These are phyloP conservation scores for Gossypium aridum DNA, from an alignment of 441 rosid genomes.

Conservation along the genomic window DNA sequence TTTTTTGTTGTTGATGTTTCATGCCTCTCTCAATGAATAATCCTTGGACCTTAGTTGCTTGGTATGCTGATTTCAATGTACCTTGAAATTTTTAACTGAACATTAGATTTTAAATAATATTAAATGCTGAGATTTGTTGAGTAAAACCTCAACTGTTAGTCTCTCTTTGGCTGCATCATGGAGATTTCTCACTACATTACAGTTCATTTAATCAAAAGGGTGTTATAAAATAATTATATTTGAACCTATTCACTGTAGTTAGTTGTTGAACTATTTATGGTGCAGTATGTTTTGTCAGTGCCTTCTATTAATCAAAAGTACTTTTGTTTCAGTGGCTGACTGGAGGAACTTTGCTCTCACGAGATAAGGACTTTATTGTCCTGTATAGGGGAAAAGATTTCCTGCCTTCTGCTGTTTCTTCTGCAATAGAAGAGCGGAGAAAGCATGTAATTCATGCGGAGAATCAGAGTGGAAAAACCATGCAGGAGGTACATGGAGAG, in stretches of 20 bases:
- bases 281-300: background rate
- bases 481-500: conserved; percentile 21
- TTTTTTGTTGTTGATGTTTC: too few relatives aligned
- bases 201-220: background rate
- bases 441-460: conserved; percentile 30
- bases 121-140: background rate
- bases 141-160: background rate
- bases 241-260: background rate
- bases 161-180: background rate
- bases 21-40: background rate
- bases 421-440: conserved; percentile 76
- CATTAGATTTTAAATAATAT: background rate
- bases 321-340: conserved; percentile 73
- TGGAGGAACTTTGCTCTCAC: conserved; percentile 76
- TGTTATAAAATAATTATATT: background rate
- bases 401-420: conserved; percentile 83
- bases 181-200: background rate
- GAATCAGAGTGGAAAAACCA: conserved; percentile 26
- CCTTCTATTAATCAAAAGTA: conserved; percentile 9
- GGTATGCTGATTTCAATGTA: background rate
- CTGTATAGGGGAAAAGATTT: conserved; percentile 97
- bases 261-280: background rate
- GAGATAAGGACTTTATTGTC: conserved; percentile 82
- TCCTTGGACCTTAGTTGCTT: background rate
- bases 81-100: background rate